A percentile compares a stretch with the other conserved stretches of the same genome.
These are phyloP conservation scores for Funneliformis caledonium DNA, from an alignment of 371 early-diverging fungal genomes.

Conservation along the genomic window DNA sequence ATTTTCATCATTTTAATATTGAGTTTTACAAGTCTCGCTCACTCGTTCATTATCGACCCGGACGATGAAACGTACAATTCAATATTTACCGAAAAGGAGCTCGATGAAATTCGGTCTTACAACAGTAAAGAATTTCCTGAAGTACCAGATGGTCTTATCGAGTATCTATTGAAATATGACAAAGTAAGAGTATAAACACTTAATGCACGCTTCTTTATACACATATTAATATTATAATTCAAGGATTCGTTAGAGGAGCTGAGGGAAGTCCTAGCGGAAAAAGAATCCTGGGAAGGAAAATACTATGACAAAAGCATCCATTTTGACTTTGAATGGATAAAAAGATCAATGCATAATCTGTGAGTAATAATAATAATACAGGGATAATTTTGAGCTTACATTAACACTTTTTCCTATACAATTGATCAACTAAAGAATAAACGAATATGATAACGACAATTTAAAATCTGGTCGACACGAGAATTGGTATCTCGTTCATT, in stretches of 20 bases:
- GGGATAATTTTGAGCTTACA: not conserved
- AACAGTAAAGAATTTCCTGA: too few relatives aligned
- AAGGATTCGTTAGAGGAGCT: not conserved
- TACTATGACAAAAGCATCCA: constrained; percentile 13
- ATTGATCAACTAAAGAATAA: not conserved
- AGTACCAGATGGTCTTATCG: too few relatives aligned
- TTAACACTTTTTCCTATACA: not conserved
- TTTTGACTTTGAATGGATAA: constrained; percentile 23
- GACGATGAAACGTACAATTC: not conserved
- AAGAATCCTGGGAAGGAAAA: constrained; percentile 7
- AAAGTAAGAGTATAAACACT: too few relatives aligned
- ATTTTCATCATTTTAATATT: too few relatives aligned
- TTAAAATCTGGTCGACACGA: not conserved
- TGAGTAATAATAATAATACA: constrained; percentile 15
- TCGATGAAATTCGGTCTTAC: too few relatives aligned
- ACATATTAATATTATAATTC: constrained; percentile 8
- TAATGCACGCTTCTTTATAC: too few relatives aligned
- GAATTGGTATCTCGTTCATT: not conserved
- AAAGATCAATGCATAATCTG: constrained; percentile 21
- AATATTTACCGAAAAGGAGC: too few relatives aligned
- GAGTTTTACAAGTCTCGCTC: not conserved
- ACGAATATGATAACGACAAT: constrained; percentile 5
- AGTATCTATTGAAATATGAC: too few relatives aligned
- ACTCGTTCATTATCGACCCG: not conserved
- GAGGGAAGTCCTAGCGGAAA: not conserved